Conservation (phyloP, 805 yeast species). For the Schwanniomyces vanrijiae region DNA sequence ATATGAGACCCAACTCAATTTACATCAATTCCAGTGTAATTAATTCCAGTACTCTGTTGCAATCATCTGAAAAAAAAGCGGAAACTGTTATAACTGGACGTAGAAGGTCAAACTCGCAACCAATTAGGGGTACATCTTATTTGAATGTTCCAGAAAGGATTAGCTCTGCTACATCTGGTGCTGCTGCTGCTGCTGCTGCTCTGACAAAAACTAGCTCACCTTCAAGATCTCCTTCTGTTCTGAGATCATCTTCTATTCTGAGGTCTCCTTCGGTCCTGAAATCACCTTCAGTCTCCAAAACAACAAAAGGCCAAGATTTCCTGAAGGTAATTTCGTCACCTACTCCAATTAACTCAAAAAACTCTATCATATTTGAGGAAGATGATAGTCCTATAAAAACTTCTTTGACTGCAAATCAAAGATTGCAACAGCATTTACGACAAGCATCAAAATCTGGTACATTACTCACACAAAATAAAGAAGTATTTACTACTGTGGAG, state of each 20-base stretch:
- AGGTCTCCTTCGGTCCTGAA: constrained; percentile 7
- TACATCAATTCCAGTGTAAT: constrained; percentile 20
- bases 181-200: constrained; percentile 30
- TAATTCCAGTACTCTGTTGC: constrained; percentile 2
- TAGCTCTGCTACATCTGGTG: constrained; percentile 26
- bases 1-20: constrained; percentile 24
- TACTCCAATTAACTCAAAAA: constrained; percentile 12
- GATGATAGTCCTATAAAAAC: constrained; percentile 8
- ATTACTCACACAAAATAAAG: constrained; percentile 37
- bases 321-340: constrained; percentile 11
- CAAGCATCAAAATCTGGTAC: constrained; percentile 39
- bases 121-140: constrained; percentile 11
- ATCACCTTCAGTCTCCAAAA: constrained; percentile 4
- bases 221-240: constrained; percentile 16
- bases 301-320: constrained; percentile 16
- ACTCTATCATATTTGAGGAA: constrained; percentile 20
- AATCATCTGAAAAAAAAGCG: constrained; percentile 5
- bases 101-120: constrained; percentile 39
- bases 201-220: constrained; percentile 8
- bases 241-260: constrained; percentile 13
- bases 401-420: constrained; percentile 35
- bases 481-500: constrained; percentile 32
- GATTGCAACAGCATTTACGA: constrained; percentile 38
- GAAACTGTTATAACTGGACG: constrained; percentile 19
- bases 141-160: constrained; percentile 2